Evolutionary conservation across 345 rosid genomes (phyloP), one percentile per base, ranked within the genome.

Genomic region (Geranium rotundifolium): DNA sequence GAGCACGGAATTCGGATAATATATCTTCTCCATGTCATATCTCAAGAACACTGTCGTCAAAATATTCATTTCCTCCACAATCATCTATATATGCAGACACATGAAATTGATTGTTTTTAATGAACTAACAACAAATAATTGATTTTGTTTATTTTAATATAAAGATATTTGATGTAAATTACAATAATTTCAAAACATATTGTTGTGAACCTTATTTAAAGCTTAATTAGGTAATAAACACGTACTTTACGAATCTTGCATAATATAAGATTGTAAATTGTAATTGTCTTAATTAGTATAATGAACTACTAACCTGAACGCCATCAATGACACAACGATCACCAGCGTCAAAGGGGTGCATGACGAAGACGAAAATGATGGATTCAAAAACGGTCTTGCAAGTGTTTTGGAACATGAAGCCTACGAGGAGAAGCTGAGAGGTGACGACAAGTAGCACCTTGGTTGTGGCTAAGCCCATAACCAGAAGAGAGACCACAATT

Each of bases 11-110:
- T 89, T 86, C 0, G 96, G 90, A 65, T 86, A 84, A 41, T 84
- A 84, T 18, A 89, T 73, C 75, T 89, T 89, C 85, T 89, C 91
- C 80, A 77, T 83, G 63, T 89, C 93, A 55, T 83, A 86, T 19
- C 89, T 71, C 60, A 89, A 59, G 58, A 89, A 89, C 63, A 89
- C 89, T 0, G 89, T 86, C 2, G 87, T 80, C 69, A 89, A 67
- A 16, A 89, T 89, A 77, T 89, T 89, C 95, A 89, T 89, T 74
- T 89, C 91, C 78, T 89, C 96, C 52, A 89, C 95, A 41, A 86
- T 72, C 95, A 89, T 72, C 95, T 86, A 81, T 3, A 16, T n/a
- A 37, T 14, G 7, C 7, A 7, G 20, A 27, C 13, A 54, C 18
- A 19, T 20, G 31, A 17, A 49, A 52, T 19, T 16, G 54, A 5